A percentile compares a stretch with the other conserved stretches of the same genome.
Evolutionary conservation across 2,329 filamentous ascomycete genomes (phyloP).

Genomic region (Cladophialophora psammophila): DNA sequence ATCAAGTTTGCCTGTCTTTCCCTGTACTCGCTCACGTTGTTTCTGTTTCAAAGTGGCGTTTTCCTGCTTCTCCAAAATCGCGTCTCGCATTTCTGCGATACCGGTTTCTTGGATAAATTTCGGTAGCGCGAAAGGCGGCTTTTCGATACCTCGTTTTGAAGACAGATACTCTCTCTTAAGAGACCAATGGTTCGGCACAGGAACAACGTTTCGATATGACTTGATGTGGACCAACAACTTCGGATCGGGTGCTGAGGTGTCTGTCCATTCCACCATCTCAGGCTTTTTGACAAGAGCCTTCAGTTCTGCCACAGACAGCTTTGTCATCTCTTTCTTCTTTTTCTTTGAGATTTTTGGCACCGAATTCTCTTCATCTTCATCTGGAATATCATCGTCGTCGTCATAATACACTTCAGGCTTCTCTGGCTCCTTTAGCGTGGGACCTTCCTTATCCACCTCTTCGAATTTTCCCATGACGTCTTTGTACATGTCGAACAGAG

Average conservation of each 20-base stretch:
- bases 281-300: conserved; percentile 91
- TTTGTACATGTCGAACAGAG: conserved; percentile 83
- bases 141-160: conserved; percentile 95
- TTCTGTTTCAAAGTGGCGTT: conserved; percentile 93
- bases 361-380: conserved; percentile 77
- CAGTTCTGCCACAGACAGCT: conserved; percentile 91
- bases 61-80: conserved; percentile 93
- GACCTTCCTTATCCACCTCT: conserved; percentile 67
- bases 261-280: conserved; percentile 97
- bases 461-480: conserved; percentile 83
- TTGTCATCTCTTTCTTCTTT: conserved; percentile 88
- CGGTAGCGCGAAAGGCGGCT: conserved; percentile 87
- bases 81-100: conserved; percentile 97
- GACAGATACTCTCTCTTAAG: conserved; percentile 97
- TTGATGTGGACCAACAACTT: conserved; percentile 92
- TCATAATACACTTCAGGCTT: conserved; percentile 86
- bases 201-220: conserved; percentile 91
- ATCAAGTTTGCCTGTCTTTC: conserved; percentile 95
- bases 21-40: conserved; percentile 89
- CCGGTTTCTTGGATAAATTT: conserved; percentile 98
- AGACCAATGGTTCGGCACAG: conserved; percentile 92
- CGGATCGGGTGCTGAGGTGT: conserved; percentile 89
- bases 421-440: conserved; percentile 69
- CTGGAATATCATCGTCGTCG: conserved; percentile 84
- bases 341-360: conserved; percentile 87